Evolutionary conservation across 2,329 filamentous ascomycete species (phyloP).

Genomic region (Diaporthe sp.): DNA sequence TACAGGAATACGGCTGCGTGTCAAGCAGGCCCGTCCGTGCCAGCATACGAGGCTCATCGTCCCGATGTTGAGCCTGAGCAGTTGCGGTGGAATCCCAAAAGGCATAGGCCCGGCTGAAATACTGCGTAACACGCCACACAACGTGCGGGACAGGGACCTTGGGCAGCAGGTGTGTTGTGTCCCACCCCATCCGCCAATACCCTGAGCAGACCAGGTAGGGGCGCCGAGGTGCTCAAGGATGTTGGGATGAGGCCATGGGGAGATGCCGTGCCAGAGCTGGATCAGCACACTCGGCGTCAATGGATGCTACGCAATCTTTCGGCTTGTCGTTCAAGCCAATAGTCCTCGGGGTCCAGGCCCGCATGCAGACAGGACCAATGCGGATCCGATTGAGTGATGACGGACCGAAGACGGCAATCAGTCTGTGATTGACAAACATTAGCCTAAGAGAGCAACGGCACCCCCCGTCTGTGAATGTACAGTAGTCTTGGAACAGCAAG

Average conservation of each 20-base stretch:
- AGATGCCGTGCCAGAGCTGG: conserved; percentile 14
- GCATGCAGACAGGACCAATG: conserved; percentile 32
- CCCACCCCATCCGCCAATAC: neutral
- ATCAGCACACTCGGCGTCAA: conserved; percentile 25
- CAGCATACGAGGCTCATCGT: neutral
- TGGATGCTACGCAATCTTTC: conserved; percentile 29
- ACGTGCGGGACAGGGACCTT: conserved; percentile 19
- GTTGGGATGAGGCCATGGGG: conserved; percentile 3
- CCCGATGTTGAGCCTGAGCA: conserved; percentile 1
- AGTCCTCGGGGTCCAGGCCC: conserved; percentile 4
- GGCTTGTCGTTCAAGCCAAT: conserved; percentile 30
- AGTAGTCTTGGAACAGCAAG: conserved; percentile 12
- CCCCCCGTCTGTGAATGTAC: neutral
- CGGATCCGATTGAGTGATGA: conserved; percentile 25
- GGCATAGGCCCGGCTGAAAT: conserved; percentile 12
- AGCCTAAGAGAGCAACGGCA: conserved; percentile 34
- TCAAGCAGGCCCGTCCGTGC: neutral
- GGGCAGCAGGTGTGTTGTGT: neutral
- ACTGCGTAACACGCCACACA: conserved; percentile 32
- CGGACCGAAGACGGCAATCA: conserved; percentile 30
- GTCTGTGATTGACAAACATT: conserved; percentile 34
- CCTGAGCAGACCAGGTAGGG: neutral
- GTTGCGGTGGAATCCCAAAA: neutral
- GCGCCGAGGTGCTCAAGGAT: neutral
- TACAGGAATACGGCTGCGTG: neutral